phyloP scores from a whole-genome alignment of 164 flowering plant genomes.

The Cinnamomum chago region DNA sequence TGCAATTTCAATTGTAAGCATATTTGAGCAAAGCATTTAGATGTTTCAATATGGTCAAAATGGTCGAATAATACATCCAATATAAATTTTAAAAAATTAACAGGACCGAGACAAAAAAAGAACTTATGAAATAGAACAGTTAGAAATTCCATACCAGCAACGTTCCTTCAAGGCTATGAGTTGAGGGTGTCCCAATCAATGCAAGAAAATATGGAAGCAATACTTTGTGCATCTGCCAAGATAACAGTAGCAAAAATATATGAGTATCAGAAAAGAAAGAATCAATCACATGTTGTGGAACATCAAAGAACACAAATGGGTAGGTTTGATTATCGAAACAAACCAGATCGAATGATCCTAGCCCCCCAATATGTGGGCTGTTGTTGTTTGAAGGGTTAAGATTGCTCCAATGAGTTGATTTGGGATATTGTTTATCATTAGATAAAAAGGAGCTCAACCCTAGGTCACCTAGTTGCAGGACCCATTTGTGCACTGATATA shows the following conservation, averaged over 20 bases:
- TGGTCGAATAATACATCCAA: not conserved
- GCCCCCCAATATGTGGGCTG: not conserved
- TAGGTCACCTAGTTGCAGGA: no score
- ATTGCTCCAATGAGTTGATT: no score
- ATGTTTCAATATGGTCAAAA: no score
- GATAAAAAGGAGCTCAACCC: no score
- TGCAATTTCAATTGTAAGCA: no score
- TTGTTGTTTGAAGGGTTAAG: no score
- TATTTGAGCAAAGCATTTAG: no score
- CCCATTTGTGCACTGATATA: no score
- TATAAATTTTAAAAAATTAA: no score
- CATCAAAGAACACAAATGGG: not conserved
- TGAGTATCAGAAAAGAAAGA: not conserved
- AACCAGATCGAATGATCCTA: not conserved
- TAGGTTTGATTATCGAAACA: not conserved
- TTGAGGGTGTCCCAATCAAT: slow-evolving; percentile 56
- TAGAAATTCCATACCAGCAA: slow-evolving; percentile 56
- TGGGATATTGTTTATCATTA: no score
- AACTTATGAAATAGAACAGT: slow-evolving; percentile 49
- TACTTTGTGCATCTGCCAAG: slow-evolving; percentile 81
- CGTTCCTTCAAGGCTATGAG: slow-evolving; percentile 85
- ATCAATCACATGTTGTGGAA: not conserved
- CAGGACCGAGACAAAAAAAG: slow-evolving; percentile 16
- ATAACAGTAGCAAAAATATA: not conserved
- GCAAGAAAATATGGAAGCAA: slow-evolving; percentile 65